Evolutionary conservation across 2,329 filamentous ascomycete species (phyloP).

Genomic region (Fusarium graminum): DNA sequence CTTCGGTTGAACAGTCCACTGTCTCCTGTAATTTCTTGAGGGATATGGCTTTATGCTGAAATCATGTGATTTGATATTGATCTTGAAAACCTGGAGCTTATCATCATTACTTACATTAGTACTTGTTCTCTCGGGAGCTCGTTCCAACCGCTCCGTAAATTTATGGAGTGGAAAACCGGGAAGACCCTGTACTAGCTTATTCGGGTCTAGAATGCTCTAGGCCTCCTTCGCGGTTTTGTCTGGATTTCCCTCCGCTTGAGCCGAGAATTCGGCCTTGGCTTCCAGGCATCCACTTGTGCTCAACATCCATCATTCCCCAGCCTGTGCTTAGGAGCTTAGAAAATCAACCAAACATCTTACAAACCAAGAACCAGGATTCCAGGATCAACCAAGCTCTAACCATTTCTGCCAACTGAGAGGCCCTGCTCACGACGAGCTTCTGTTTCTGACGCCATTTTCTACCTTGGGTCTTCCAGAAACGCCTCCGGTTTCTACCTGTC

Average conservation of each 20-base stretch:
- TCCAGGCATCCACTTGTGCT: constrained; percentile 16
- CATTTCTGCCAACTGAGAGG: constrained; percentile 11
- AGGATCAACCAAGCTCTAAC: constrained; percentile 32
- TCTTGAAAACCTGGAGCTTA: no score
- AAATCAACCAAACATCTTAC: constrained; percentile 43
- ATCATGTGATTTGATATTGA: no score
- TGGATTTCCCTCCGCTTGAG: constrained; percentile 19
- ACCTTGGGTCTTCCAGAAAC: constrained; percentile 3
- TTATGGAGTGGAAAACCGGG: background rate
- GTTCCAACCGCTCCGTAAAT: background rate
- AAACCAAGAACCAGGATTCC: constrained; percentile 36
- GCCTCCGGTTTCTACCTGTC: constrained; percentile 13
- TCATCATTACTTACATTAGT: no score
- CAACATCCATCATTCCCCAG: constrained; percentile 27
- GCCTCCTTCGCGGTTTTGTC: background rate
- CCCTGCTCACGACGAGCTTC: constrained; percentile 8
- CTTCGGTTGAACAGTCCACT: no score
- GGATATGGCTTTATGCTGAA: no score
- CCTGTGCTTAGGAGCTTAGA: constrained; percentile 10
- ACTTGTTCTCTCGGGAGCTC: no score
- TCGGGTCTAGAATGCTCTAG: constrained; percentile 2
- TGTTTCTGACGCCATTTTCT: constrained; percentile 2
- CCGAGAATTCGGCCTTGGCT: constrained; percentile 20
- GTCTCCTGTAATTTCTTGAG: no score
- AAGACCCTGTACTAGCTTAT: constrained; percentile 5